Evolutionary conservation across 1,284 basidiomycete genomes (phyloP).

Genomic region (Microbotryum silenes-acaulis): DNA sequence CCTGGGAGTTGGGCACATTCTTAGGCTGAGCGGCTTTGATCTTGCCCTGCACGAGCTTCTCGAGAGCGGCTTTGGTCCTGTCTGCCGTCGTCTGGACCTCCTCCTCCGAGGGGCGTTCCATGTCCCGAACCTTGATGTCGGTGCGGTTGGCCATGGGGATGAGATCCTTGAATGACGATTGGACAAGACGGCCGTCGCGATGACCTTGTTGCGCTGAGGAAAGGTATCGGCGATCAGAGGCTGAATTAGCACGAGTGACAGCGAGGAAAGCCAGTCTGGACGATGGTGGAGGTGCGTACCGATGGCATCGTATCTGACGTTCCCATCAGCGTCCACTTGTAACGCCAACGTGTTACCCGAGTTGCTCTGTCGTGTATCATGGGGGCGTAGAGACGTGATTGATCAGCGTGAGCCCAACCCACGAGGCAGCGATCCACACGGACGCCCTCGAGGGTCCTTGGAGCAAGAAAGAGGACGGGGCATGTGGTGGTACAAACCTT

Average conservation of each 20-base stretch:
- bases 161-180: constrained; percentile 95
- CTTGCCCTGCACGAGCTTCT: constrained; percentile 87
- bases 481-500: constrained; percentile 49
- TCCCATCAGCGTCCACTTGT: constrained; percentile 92
- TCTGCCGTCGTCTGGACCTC: constrained; percentile 82
- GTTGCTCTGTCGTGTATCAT: constrained; percentile 56
- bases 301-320: constrained; percentile 74
- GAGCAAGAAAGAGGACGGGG: neutral
- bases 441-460: neutral
- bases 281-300: constrained; percentile 3
- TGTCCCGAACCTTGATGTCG: constrained; percentile 68
- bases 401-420: neutral
- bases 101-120: constrained; percentile 89
- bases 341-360: constrained; percentile 89
- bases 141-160: constrained; percentile 85
- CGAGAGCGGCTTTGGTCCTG: constrained; percentile 79
- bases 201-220: constrained; percentile 75
- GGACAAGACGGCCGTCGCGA: constrained; percentile 71
- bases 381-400: neutral
- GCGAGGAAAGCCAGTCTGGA: neutral
- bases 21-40: constrained; percentile 91
- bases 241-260: neutral
- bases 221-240: neutral
- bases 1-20: constrained; percentile 34
- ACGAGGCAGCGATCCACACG: neutral